Evolutionary conservation across 2,329 filamentous ascomycete species (phyloP), one percentile per base, ranked within the genome.

Genomic region (Claviceps paspali): DNA sequence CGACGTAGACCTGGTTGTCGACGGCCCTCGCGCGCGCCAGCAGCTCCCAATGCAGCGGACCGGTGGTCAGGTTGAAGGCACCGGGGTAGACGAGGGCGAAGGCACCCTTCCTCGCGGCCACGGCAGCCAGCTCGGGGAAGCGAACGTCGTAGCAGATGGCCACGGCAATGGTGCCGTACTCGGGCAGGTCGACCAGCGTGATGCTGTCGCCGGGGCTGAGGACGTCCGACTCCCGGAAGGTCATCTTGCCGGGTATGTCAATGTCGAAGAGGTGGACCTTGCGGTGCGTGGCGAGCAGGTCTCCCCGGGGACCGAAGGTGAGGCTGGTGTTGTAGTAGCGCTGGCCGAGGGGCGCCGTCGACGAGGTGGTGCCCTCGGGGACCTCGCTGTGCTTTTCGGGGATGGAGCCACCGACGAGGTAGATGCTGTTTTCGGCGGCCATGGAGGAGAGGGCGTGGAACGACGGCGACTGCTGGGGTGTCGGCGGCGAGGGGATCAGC

Each of bases 251-350:
- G 1, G 91, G 91, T 45, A 98, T 96, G 56, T 93, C 80, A 50
- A 98, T 98, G 61, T 96, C 91, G 59, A 98, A 98, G 30, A 98
- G 70, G 60, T 98, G 91, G 30, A 91, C 78, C 64, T 98, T 98
- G 49, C 91, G 76, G 58, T 96, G 87, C 2, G 78, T 83, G 5
- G 77, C 84, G n/a, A 98, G 68, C 34, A 95, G 67, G n/a, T 68
- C 56, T 4, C 91, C 91, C 8, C 68, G 62, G 0, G 86, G 87
- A 0, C 68, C 73, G 59, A 98, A 98, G 6, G 81, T 76, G 33
- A 98, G 65, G 21, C 76, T 80, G 3, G 91, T 96, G 63, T 98
- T 98, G 69, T 91, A 94, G 62, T 87, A 82, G 47, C 82, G 81
- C 3, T 46, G 51, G 69, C 65, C n/a, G n/a, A n/a, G n/a, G n/a